Evolutionary conservation across 148 eudicot genomes (phyloP).

Genomic region (Rhododendron kiyosumense): DNA sequence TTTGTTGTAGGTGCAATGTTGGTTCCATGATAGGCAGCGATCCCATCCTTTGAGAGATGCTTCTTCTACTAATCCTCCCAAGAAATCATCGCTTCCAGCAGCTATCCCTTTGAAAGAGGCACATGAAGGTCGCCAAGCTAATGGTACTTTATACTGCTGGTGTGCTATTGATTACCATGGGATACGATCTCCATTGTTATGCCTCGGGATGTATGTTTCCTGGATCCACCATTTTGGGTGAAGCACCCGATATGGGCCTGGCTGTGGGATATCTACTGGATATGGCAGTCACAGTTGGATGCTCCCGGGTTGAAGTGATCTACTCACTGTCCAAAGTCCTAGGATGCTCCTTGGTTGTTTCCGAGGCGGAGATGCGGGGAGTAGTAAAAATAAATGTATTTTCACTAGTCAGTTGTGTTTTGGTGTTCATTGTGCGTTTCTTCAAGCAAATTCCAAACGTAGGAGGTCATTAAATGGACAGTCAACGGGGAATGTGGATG

Average conservation of each 20-base stretch:
- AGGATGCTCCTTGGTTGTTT: neutral
- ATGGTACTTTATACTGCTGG: neutral
- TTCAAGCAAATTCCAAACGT: neutral
- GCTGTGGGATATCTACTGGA: neutral
- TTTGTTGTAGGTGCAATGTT: constrained; percentile 54
- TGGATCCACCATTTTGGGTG: neutral
- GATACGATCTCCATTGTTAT: neutral
- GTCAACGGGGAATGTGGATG: neutral
- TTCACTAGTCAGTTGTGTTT: neutral
- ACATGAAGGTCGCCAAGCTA: constrained; percentile 10
- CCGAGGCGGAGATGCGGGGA: neutral
- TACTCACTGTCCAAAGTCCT: neutral
- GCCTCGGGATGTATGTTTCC: neutral
- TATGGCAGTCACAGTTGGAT: neutral
- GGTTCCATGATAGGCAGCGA: constrained; percentile 53
- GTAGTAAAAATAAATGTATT: neutral
- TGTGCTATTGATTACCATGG: neutral
- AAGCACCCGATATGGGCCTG: neutral
- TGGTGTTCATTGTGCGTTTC: neutral
- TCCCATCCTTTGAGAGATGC: constrained; percentile 19
- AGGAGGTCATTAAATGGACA: neutral
- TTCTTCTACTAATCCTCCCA: constrained; percentile 22
- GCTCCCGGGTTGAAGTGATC: neutral
- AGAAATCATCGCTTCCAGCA: constrained; percentile 25
- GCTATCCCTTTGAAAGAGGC: constrained; percentile 22